Conservation (phyloP, 805 yeast species). For the Cyberlindnera misumaiensis region DNA sequence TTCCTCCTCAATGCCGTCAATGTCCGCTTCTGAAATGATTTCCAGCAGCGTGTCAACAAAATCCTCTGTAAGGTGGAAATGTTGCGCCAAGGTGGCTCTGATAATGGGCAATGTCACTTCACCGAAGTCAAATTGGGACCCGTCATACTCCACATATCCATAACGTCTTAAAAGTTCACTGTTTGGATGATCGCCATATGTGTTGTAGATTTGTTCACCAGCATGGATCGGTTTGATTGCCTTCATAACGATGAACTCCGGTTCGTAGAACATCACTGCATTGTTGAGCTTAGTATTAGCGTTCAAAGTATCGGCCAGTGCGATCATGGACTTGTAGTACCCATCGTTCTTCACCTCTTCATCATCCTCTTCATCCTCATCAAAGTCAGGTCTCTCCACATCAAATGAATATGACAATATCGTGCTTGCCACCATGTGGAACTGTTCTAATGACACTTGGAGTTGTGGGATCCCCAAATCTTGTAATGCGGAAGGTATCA, state of each 20-base stretch:
- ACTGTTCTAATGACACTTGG: conserved; percentile 45
- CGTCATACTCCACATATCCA: conserved; percentile 77
- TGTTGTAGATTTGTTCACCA: conserved; percentile 78
- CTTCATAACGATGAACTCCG: conserved; percentile 56
- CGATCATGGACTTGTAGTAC: conserved; percentile 78
- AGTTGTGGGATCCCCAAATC: conserved; percentile 29
- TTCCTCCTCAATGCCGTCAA: conserved; percentile 33
- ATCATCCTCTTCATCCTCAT: conserved; percentile 30
- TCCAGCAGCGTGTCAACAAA: conserved; percentile 30
- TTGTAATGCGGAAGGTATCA: conserved; percentile 34
- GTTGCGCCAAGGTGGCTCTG: conserved; percentile 26
- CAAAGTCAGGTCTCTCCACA: conserved; percentile 39
- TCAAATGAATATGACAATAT: conserved; percentile 92
- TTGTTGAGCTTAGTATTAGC: conserved; percentile 75
- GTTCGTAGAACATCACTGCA: conserved; percentile 56
- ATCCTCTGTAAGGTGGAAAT: conserved; percentile 25
- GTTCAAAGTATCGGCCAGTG: conserved; percentile 85
- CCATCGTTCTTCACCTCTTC: conserved; percentile 32
- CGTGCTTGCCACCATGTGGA: conserved; percentile 66
- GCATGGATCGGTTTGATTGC: conserved; percentile 51
- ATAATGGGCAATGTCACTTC: conserved; percentile 47
- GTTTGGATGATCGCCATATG: conserved; percentile 88
- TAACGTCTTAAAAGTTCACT: conserved; percentile 85
- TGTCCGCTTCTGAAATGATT: conserved; percentile 18
- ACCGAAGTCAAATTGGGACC: conserved; percentile 73